Evolutionary conservation across 805 yeast species (phyloP), one percentile per base, ranked within the genome.

Genomic region (Pichia heedii): DNA sequence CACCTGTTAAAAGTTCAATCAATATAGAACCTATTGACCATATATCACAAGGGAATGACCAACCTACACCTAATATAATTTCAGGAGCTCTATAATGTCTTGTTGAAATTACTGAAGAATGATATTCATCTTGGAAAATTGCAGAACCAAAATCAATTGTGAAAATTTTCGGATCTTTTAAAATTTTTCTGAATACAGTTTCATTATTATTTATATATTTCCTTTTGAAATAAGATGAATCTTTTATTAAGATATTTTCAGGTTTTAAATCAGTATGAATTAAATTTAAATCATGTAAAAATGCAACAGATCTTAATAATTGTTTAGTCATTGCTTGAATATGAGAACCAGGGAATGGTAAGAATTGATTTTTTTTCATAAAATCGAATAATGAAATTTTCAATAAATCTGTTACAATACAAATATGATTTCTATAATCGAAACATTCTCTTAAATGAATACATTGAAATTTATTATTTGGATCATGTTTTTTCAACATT

Each of bases 81-180:
- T 93, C 98, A 0, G 98, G 98, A 0, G 98, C 98, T 42, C 98
- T 69, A 62, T 93, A 93, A 62, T 93, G 98, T 40, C 99, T 72
- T 2, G 99, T 93, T 8, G 96, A 85, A 11, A 93, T 96, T 15
- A 93, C 79, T 19, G 84, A 77, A 4, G 94, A 80, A 68, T 93
- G 99, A 59, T 84, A 88, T 65, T 93, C 97, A 62, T 89, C 95
- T 53, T 84, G 76, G 56, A 93, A 93, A 4, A 94, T 80, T 0
- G 98, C 96, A 33, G 93, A 80, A n/a, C 99, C 99, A 63, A 93
- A 93, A 65, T 93, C 99, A 48, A 93, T 93, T 22, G 90, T 76
- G 59, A 86, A 88, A 43, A 93, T 85, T 48, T 77, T 73, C 2
- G 97, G 95, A 58, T 84, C 79, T 39, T 71, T 73, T 50, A 93